Conservation (phyloP, 805 yeast genomes). For the Sugiyamaella boreocaroliniensis region DNA sequence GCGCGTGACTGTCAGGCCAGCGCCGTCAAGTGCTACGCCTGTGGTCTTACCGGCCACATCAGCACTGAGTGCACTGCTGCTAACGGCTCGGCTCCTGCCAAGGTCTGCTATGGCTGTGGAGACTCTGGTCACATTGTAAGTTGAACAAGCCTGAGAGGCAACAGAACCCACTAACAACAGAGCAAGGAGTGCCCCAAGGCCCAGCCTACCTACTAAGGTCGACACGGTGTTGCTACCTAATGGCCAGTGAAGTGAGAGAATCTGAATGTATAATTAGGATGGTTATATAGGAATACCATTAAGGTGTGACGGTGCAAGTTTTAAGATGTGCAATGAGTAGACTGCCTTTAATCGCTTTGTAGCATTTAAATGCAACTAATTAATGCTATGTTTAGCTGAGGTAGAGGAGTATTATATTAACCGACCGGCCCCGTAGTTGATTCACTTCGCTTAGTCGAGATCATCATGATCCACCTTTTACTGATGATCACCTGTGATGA, state of each 20-base stretch:
- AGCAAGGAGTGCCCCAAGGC: constrained; percentile 57
- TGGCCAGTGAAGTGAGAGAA: background rate
- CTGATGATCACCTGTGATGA: no score
- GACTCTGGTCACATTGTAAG: constrained; percentile 61
- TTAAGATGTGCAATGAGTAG: no score
- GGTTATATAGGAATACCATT: background rate
- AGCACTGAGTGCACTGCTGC: constrained; percentile 57
- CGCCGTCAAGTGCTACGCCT: constrained; percentile 74
- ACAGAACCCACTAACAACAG: background rate
- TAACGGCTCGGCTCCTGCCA: constrained; percentile 31
- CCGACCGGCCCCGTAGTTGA: background rate
- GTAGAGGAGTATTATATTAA: no score
- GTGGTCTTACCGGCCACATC: constrained; percentile 83
- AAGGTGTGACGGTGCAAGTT: background rate
- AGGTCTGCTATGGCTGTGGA: constrained; percentile 65
- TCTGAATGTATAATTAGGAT: background rate
- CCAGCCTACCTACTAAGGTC: background rate
- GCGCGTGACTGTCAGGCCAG: constrained; percentile 81
- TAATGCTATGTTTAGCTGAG: no score
- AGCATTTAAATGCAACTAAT: background rate
- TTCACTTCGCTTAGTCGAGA: no score
- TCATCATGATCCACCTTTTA: no score
- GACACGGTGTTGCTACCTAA: background rate
- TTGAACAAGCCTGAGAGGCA: background rate
- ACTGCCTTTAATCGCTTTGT: no score